Percentiles rank a stretch among this genome's conserved stretches.
Conservation (phyloP, 768 basidiomycete species). For the Multifurca ochricompacta region DNA sequence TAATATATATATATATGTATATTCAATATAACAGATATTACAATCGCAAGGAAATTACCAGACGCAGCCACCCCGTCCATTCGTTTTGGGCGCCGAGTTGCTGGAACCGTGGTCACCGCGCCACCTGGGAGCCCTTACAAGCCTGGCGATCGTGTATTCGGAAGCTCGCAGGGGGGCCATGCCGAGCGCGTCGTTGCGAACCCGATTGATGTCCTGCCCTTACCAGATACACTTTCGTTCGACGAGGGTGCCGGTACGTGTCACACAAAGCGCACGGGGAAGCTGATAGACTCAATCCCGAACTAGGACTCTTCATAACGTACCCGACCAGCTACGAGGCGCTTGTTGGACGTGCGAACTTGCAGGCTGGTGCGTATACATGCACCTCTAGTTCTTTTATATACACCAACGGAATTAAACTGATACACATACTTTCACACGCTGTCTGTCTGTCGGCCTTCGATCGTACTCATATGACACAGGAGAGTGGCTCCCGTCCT, state of each 20-base stretch:
- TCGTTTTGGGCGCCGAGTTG: conserved; percentile 76
- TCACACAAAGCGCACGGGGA: neutral
- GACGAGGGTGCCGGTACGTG: conserved; percentile 76
- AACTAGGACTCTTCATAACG: conserved; percentile 68
- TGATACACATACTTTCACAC: too few species aligned
- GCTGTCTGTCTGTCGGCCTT: too few species aligned
- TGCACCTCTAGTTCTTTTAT: neutral
- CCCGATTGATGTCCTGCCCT: conserved; percentile 43
- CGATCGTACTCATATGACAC: neutral
- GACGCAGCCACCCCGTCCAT: conserved; percentile 74
- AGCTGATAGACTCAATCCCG: neutral
- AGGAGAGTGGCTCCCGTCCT: conserved; percentile 90
- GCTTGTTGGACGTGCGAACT: conserved; percentile 72
- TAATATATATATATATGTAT: too few species aligned
- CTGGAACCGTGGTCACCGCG: conserved; percentile 77
- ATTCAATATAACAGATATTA: conserved; percentile 44
- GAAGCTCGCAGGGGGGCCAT: conserved; percentile 69
- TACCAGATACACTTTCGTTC: conserved; percentile 70
- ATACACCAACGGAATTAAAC: too few species aligned
- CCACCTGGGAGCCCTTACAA: conserved; percentile 72
- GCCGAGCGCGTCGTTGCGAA: conserved; percentile 65
- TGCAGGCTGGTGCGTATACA: conserved; percentile 56
- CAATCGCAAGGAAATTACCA: conserved; percentile 91
- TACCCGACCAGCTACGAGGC: conserved; percentile 94
- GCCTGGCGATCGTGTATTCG: conserved; percentile 85